These are phyloP conservation scores for Penicillium aurantiogriseum DNA, from an alignment of 2,329 filamentous ascomycete genomes.

Conservation along the genomic window DNA sequence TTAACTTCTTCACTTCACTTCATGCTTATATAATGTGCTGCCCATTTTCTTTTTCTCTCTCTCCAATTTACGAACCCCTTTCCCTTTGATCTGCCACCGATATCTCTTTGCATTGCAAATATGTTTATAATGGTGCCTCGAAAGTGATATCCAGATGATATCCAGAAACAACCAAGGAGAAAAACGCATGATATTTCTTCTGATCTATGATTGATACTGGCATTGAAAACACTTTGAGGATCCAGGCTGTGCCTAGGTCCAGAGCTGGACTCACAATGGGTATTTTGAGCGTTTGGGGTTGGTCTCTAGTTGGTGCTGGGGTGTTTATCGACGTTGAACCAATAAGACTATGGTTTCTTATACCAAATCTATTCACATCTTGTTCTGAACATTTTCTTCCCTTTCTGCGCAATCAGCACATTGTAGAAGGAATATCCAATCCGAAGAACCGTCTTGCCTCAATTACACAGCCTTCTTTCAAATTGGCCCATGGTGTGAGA, in stretches of 20 bases:
- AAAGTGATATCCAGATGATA: neutral
- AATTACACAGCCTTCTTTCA: neutral
- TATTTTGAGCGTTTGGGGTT: no score
- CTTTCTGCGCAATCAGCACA: neutral
- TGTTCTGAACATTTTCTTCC: no score
- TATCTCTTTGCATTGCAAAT: neutral
- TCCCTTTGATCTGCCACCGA: neutral
- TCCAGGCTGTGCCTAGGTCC: neutral
- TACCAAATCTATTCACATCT: neutral
- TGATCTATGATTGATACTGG: neutral
- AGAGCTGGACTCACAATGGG: neutral
- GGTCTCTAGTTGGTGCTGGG: no score
- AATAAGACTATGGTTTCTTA: neutral
- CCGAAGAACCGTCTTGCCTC: neutral
- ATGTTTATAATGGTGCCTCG: neutral
- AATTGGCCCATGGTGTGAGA: neutral
- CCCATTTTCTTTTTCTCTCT: neutral
- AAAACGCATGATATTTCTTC: neutral
- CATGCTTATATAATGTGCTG: neutral
- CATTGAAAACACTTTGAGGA: neutral
- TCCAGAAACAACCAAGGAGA: neutral
- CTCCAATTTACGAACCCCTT: neutral
- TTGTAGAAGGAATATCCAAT: neutral
- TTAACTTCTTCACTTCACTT: no score
- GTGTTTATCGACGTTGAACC: neutral